phyloP scores from a whole-genome alignment of 805 yeast genomes.

The Barnettozyma botsteinii region DNA sequence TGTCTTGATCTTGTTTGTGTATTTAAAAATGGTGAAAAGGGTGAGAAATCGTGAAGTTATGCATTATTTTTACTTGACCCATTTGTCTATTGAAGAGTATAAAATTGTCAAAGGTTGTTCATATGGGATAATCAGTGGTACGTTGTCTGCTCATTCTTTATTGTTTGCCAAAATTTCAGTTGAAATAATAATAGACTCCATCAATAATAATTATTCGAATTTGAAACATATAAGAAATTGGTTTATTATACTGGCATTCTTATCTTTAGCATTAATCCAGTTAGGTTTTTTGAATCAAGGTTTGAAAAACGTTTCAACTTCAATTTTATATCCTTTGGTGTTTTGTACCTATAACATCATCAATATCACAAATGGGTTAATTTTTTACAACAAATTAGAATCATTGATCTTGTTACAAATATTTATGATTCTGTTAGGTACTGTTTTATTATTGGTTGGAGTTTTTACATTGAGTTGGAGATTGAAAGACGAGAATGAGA shows the following conservation, averaged over 20 bases:
- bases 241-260: slow-evolving; percentile 47
- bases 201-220: slow-evolving; percentile 27
- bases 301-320: slow-evolving; percentile 61
- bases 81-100: slow-evolving; percentile 8
- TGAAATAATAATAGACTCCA: slow-evolving; percentile 52
- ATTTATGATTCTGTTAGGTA: slow-evolving; percentile 33
- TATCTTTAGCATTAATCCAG: slow-evolving; percentile 63
- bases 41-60: not conserved
- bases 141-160: slow-evolving; percentile 78
- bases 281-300: slow-evolving; percentile 72
- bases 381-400: slow-evolving; percentile 30
- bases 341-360: slow-evolving; percentile 76
- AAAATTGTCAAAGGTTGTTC: slow-evolving; percentile 47
- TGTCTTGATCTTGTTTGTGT: slow-evolving; percentile 26
- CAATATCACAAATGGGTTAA: slow-evolving; percentile 32
- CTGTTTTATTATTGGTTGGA: slow-evolving; percentile 68
- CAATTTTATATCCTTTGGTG: slow-evolving; percentile 76
- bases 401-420: not conserved
- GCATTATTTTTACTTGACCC: not conserved
- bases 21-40: slow-evolving; percentile 23
- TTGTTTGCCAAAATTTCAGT: slow-evolving; percentile 81
- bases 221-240: slow-evolving; percentile 39
- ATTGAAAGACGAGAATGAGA: slow-evolving; percentile 62
- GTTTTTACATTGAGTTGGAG: slow-evolving; percentile 71
- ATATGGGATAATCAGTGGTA: slow-evolving; percentile 68